A percentile compares a stretch with the other conserved stretches of the same genome.
These are phyloP conservation scores for Ammopiptanthus mongolicus DNA, from an alignment of 306 rosid genomes.

Conservation along the genomic window DNA sequence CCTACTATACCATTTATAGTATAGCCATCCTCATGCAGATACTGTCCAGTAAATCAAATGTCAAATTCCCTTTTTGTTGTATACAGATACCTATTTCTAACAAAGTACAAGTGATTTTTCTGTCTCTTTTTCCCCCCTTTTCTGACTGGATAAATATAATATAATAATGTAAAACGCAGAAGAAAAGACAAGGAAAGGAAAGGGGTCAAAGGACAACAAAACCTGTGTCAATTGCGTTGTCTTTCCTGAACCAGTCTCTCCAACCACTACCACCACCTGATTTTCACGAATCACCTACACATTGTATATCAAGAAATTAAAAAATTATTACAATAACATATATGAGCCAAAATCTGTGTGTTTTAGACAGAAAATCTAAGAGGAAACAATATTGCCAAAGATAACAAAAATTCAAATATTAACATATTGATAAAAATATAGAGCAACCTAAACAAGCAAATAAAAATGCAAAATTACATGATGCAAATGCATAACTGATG, in stretches of 20 bases:
- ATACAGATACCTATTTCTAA: neutral
- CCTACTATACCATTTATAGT: constrained; percentile 75
- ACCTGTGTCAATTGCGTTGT: constrained; percentile 98
- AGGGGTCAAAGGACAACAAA: neutral
- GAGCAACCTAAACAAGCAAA: neutral
- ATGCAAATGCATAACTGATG: neutral
- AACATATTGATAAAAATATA: neutral
- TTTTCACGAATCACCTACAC: constrained; percentile 85
- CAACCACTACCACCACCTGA: constrained; percentile 90
- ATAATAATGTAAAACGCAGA: neutral
- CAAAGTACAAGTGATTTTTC: neutral
- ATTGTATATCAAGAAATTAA: constrained; percentile 15
- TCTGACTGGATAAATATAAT: neutral
- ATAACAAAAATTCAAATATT: neutral
- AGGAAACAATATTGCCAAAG: neutral
- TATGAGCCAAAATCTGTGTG: neutral
- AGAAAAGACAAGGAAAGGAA: neutral
- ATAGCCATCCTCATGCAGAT: constrained; percentile 90
- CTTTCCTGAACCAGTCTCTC: constrained; percentile 99
- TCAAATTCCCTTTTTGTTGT: constrained; percentile 12
- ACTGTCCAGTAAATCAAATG: constrained; percentile 52
- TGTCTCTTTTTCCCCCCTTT: neutral
- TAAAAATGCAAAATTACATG: constrained; percentile 2
- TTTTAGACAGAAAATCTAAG: constrained; percentile 11
- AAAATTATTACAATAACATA: constrained; percentile 8